Base-by-base conservation (phyloP, 2,329 filamentous ascomycete genomes). In the Aspergillus nomiae region DNA sequence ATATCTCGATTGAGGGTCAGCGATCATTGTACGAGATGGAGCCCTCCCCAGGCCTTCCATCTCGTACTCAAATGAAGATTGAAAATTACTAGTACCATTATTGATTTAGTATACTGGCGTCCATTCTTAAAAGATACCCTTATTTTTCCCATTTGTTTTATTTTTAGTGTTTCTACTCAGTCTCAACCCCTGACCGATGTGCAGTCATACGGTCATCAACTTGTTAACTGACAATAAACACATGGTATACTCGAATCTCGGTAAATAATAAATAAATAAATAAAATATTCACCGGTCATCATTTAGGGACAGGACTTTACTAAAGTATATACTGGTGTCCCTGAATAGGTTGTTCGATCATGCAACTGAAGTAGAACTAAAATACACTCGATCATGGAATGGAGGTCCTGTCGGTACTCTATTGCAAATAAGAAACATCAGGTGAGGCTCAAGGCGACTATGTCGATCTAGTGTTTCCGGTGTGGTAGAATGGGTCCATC, bases 401-500 rank as follows among this genome's bases (percentile, higher is more conserved):
- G 26, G 21, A 32, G 5, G n/a, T 41, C 19, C 32, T 26, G 51
- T 12, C n/a, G 14, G 26, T 26, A 38, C 51, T 55, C 21, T 24
- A 38, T 24, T 2, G 14, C 32, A 53, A 26, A 48, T n/a, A 51
- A 50, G 26, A 50, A 32, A 34, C 45, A 51, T 51, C 48, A 51
- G 14, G 48, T 55, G 51, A 55, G 34, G 32, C 32, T 55, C 51
- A 54, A 54, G 51, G 51, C n/a, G n/a, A 54, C 51, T 54, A 36
- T 54, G 30, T 55, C 32, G 34, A 16, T 55, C n/a, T 55, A 55
- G 51, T 55, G 32, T 19, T 24, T n/a, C 32, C 32, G 51, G 51
- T 55, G 51, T 38, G 21, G n/a, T 12, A 21, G 21, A 55, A 55
- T 55, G 51, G 51, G 34, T 55, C 51, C 51, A 38, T 36, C 51